These are phyloP conservation scores for Catharanthus roseus DNA, from an alignment of 257 asterid species.

Conservation along the genomic window DNA sequence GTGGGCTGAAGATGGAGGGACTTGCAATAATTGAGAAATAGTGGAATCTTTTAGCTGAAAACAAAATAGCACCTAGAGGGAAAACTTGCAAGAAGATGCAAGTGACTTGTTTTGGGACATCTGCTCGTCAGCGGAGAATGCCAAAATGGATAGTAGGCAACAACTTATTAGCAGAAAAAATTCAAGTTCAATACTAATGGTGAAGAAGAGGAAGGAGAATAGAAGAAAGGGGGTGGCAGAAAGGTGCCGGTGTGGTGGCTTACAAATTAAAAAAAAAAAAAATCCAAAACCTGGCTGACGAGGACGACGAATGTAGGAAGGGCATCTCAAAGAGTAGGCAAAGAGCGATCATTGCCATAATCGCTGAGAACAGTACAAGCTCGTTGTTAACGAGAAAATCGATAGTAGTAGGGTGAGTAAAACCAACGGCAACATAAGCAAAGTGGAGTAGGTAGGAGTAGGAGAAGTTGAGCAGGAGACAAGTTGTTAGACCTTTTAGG, in stretches of 20 bases:
- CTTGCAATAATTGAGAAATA: slow-evolving; percentile 90
- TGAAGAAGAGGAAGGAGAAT: no score
- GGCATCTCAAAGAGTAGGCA: slow-evolving; percentile 47
- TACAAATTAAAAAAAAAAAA: not conserved
- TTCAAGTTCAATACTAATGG: no score
- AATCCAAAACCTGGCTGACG: slow-evolving; percentile 38
- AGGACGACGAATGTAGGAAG: slow-evolving; percentile 43
- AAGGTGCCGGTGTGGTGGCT: no score
- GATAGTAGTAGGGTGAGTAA: not conserved
- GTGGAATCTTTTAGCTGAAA: slow-evolving; percentile 64
- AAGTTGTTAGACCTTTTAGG: no score
- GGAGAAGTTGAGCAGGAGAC: slow-evolving; percentile 11
- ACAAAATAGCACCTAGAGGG: slow-evolving; percentile 12
- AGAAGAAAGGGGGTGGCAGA: no score
- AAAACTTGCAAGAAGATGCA: slow-evolving; percentile 28
- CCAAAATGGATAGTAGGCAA: slow-evolving; percentile 41
- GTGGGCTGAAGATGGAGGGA: no score
- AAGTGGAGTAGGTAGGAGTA: not conserved
- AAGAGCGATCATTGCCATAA: slow-evolving; percentile 27
- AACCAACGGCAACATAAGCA: not conserved
- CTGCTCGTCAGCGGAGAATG: slow-evolving; percentile 80
- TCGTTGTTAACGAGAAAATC: slow-evolving; percentile 15
- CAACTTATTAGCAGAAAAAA: slow-evolving; percentile 23
- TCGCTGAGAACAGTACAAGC: slow-evolving; percentile 39
- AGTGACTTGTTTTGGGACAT: slow-evolving; percentile 54